Conservation (phyloP, 768 basidiomycete genomes). For the Calocybe gangraenosa region DNA sequence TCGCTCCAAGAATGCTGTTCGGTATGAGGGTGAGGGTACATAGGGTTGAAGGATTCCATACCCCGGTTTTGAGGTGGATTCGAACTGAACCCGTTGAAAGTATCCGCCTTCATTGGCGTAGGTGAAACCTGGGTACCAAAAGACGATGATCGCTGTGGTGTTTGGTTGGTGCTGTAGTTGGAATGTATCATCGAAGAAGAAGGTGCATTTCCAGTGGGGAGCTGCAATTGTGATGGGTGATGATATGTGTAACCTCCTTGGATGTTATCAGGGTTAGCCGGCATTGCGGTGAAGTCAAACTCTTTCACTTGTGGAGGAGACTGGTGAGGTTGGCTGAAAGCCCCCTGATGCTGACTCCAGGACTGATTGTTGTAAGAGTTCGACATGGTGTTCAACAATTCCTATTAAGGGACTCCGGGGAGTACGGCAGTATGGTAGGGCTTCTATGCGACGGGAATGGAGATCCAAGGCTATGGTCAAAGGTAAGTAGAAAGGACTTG, state of each 20-base stretch:
- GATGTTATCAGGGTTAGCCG: conserved; percentile 7
- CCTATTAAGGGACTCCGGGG: conserved; percentile 9
- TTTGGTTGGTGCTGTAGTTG: conserved; percentile 6
- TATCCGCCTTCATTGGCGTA: conserved; percentile 3
- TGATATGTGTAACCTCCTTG: conserved; percentile 9
- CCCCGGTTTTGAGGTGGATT: conserved; percentile 8
- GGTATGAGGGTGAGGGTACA: conserved; percentile 8
- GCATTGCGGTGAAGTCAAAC: conserved; percentile 12
- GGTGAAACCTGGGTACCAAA: conserved; percentile 2
- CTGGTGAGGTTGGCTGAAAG: conserved; percentile 9
- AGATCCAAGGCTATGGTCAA: not conserved
- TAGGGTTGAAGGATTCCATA: conserved; percentile 9
- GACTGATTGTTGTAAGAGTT: conserved; percentile 13
- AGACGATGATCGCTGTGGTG: conserved; percentile 8
- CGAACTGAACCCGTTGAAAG: conserved; percentile 6
- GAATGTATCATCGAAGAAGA: conserved; percentile 9
- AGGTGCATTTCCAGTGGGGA: conserved; percentile 4
- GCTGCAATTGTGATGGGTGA: conserved; percentile 12
- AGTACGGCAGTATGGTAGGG: conserved; percentile 10
- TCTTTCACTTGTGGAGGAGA: conserved; percentile 15
- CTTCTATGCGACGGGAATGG: conserved; percentile 5
- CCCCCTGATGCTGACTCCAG: conserved; percentile 16
- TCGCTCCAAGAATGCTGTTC: conserved; percentile 16
- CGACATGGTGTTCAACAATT: conserved; percentile 11
- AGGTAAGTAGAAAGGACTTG: not conserved